These are phyloP conservation scores for Andrographis paniculata DNA, from an alignment of 305 asterid species.

Conservation along the genomic window DNA sequence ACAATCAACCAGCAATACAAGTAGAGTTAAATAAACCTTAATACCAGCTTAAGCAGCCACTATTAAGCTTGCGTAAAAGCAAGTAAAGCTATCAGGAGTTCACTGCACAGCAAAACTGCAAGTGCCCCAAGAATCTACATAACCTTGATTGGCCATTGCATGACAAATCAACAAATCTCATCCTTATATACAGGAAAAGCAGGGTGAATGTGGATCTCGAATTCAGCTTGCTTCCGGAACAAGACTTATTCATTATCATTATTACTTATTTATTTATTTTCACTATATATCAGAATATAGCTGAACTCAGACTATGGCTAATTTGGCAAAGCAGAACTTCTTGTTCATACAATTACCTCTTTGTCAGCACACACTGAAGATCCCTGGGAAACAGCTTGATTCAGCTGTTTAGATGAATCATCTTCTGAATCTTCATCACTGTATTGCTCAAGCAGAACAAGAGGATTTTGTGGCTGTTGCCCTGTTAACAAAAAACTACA, in stretches of 20 bases:
- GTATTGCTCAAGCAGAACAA: conserved; percentile 84
- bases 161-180: no score
- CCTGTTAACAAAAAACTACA: conserved; percentile 46
- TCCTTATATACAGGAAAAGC: conserved; percentile 1
- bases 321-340: conserved; percentile 2
- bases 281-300: conserved; percentile 3
- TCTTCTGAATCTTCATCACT: conserved; percentile 88
- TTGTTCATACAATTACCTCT: conserved; percentile 39
- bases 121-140: neutral
- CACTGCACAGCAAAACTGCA: neutral
- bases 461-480: conserved; percentile 59
- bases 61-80: neutral
- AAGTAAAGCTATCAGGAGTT: neutral
- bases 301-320: conserved; percentile 1
- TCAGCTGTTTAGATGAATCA: conserved; percentile 32
- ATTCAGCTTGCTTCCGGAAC: neutral
- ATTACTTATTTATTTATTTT: neutral
- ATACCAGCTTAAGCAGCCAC: neutral
- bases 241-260: neutral
- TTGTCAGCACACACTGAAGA: conserved; percentile 30
- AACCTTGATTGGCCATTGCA: neutral
- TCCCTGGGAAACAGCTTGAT: conserved; percentile 31
- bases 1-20: neutral
- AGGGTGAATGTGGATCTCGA: neutral
- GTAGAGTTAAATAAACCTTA: neutral